These are phyloP conservation scores for Leavenworthia alabamica DNA, from an alignment of 345 rosid genomes.

Conservation along the genomic window DNA sequence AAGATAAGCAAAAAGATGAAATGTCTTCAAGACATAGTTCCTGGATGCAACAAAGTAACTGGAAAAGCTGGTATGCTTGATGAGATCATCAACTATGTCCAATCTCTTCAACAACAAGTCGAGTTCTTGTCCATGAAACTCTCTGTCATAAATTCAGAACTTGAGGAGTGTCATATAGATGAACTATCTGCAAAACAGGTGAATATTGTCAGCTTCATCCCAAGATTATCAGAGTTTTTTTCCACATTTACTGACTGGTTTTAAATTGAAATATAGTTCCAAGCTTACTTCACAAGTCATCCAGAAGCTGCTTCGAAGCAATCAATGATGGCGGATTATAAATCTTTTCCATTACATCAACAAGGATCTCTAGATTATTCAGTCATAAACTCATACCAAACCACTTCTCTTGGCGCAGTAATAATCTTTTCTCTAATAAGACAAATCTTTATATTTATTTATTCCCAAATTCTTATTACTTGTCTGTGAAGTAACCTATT, in stretches of 20 bases:
- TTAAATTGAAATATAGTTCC: constrained; percentile 25
- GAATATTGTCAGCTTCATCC: background rate
- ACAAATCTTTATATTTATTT: background rate
- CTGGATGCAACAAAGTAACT: constrained; percentile 58
- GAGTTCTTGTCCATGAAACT: constrained; percentile 90
- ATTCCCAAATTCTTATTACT: background rate
- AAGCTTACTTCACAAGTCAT: constrained; percentile 38
- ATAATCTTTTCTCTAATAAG: too few relatives aligned
- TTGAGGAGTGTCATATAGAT: constrained; percentile 41
- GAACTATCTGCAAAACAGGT: constrained; percentile 41
- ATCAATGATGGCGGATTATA: constrained; percentile 26
- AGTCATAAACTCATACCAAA: constrained; percentile 26
- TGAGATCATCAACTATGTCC: constrained; percentile 84
- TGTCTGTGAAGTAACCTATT: constrained; percentile 8
- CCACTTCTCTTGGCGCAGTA: constrained; percentile 7
- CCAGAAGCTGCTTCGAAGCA: constrained; percentile 28
- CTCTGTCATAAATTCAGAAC: constrained; percentile 51
- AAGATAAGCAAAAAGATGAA: constrained; percentile 73
- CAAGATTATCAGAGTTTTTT: background rate
- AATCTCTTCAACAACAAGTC: constrained; percentile 75
- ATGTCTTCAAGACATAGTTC: constrained; percentile 68
- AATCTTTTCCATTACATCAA: constrained; percentile 31
- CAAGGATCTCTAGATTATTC: constrained; percentile 30
- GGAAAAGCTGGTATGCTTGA: constrained; percentile 88
- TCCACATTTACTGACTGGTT: constrained; percentile 1